A percentile compares a stretch with the other conserved stretches of the same genome.
phyloP scores from a whole-genome alignment of 805 yeast genomes.

The Scheffersomyces amazonensis region DNA sequence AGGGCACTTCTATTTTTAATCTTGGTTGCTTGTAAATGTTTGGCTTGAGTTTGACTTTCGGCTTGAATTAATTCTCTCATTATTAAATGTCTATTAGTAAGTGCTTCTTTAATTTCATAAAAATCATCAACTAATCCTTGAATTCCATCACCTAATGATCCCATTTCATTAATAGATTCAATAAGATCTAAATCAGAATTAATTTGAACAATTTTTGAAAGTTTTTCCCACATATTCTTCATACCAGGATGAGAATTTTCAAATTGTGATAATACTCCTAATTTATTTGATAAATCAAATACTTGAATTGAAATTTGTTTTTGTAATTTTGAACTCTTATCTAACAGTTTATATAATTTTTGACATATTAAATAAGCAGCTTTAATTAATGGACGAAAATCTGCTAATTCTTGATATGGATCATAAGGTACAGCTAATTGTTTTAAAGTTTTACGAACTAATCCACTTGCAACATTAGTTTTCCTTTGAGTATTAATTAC shows the following conservation, averaged over 20 bases:
- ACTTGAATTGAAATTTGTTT: conserved; percentile 47
- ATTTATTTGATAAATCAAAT: conserved; percentile 45
- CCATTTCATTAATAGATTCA: conserved; percentile 68
- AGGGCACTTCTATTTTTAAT: conserved; percentile 70
- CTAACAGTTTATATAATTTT: conserved; percentile 50
- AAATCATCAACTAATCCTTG: conserved; percentile 67
- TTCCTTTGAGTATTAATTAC: conserved; percentile 59
- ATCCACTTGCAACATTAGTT: conserved; percentile 72
- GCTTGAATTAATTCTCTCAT: conserved; percentile 88
- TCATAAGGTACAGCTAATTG: conserved; percentile 92
- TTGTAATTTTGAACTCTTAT: conserved; percentile 55
- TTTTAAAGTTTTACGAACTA: conserved; percentile 84
- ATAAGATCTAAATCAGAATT: conserved; percentile 77
- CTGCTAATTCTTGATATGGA: conserved; percentile 74
- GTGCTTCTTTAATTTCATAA: conserved; percentile 84
- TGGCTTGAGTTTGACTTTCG: conserved; percentile 66
- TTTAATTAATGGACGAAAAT: conserved; percentile 84
- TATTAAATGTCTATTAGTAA: conserved; percentile 86
- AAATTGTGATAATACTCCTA: conserved; percentile 37
- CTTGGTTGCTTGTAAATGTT: conserved; percentile 69
- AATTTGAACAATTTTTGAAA: conserved; percentile 64
- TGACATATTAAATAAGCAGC: conserved; percentile 60
- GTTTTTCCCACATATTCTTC: conserved; percentile 73
- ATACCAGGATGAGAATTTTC: conserved; percentile 62
- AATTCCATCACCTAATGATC: conserved; percentile 74